These are phyloP conservation scores for Lachancea meyersii DNA, from an alignment of 805 yeast genomes.

Conservation along the genomic window DNA sequence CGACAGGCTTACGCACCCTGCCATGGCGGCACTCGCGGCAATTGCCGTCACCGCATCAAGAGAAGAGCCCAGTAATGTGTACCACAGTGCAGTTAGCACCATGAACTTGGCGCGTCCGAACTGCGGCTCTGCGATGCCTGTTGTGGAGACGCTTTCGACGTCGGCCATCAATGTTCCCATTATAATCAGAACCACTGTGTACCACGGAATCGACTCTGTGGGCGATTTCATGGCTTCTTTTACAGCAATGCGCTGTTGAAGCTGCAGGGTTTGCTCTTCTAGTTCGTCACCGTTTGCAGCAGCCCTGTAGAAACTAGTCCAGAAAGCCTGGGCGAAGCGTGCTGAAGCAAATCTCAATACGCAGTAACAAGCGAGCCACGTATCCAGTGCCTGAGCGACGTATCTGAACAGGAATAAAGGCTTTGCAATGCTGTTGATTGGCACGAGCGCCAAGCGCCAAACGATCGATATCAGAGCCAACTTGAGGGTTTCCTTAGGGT, in stretches of 20 bases:
- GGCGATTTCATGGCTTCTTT: too few relatives aligned
- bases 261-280: neutral
- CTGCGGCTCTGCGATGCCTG: neutral
- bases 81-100: constrained; percentile 1
- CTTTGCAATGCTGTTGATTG: neutral
- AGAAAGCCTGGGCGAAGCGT: neutral
- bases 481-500: neutral
- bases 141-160: neutral
- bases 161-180: neutral
- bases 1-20: neutral
- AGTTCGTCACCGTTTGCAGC: neutral
- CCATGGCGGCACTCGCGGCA: neutral
- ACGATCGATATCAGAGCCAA: neutral
- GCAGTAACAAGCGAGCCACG: neutral
- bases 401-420: neutral
- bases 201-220: neutral
- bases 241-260: neutral
- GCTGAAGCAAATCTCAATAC: neutral
- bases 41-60: neutral
- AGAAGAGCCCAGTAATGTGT: neutral
- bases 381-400: neutral
- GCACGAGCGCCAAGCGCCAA: neutral
- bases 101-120: neutral
- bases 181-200: neutral
- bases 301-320: constrained; percentile 1